phyloP scores from a whole-genome alignment of 345 rosid genomes.

The Rhizophora apiculata region DNA sequence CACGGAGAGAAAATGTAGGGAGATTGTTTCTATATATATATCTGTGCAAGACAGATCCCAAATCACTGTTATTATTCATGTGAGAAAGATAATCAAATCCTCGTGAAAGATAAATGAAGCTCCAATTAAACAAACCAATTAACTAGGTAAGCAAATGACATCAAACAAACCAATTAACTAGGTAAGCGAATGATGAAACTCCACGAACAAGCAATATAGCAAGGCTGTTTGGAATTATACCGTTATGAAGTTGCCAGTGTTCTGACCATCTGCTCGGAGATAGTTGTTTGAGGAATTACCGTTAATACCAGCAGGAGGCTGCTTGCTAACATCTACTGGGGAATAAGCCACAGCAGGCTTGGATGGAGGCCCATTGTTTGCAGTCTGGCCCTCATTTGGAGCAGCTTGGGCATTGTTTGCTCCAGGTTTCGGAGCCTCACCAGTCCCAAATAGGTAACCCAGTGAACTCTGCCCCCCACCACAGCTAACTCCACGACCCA shows the following conservation, averaged over 20 bases:
- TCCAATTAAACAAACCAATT: not conserved
- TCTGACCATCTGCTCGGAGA: constrained; percentile 79
- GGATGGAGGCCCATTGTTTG: constrained; percentile 28
- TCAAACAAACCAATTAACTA: not conserved
- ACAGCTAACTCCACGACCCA: constrained; percentile 79
- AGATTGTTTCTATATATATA: not conserved
- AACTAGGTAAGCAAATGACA: not conserved
- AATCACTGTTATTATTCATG: not conserved
- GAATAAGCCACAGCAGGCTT: constrained; percentile 40
- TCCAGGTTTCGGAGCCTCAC: constrained; percentile 70
- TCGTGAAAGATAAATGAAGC: not conserved
- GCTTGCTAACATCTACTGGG: constrained; percentile 48
- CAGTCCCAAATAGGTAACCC: constrained; percentile 72
- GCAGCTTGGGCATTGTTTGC: constrained; percentile 30
- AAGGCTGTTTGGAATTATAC: constrained; percentile 27
- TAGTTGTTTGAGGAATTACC: constrained; percentile 63
- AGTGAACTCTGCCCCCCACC: constrained; percentile 92
- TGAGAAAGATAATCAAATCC: not conserved
- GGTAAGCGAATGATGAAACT: not conserved
- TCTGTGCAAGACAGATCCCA: no score
- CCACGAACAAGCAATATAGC: not conserved
- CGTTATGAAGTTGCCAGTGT: constrained; percentile 78
- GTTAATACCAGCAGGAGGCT: constrained; percentile 64
- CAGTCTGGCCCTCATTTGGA: constrained; percentile 33
- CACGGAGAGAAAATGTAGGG: not conserved